phyloP scores from a whole-genome alignment of 192 early-diverging fungal genomes.

The Mortierella alpina region DNA sequence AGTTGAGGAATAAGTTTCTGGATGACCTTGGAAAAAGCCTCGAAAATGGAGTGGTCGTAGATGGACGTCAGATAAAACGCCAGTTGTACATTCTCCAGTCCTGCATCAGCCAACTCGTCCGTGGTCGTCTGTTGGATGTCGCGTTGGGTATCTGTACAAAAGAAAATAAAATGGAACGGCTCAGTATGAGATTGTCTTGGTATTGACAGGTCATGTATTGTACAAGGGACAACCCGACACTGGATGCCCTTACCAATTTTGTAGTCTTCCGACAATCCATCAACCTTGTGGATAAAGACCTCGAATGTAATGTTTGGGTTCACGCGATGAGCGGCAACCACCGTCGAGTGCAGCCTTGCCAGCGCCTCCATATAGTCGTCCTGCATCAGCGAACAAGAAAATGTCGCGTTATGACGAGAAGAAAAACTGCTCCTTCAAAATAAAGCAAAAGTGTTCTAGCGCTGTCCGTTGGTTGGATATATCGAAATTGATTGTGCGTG shows the following conservation, averaged over 20 bases:
- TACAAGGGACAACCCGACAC: background rate
- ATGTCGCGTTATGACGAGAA: background rate
- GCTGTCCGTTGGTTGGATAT: background rate
- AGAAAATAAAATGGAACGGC: background rate
- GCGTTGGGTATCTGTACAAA: conserved; percentile 82
- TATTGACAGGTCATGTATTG: background rate
- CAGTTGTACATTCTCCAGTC: conserved; percentile 80
- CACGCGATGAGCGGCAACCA: conserved; percentile 78
- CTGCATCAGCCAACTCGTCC: conserved; percentile 85
- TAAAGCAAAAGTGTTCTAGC: background rate
- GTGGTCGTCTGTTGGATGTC: conserved; percentile 93
- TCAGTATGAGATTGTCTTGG: background rate
- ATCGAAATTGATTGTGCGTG: background rate
- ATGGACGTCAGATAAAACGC: conserved; percentile 92
- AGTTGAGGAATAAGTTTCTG: conserved; percentile 90
- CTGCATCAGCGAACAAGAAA: conserved; percentile 27
- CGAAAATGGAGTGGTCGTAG: conserved; percentile 93
- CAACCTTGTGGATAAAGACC: conserved; percentile 97
- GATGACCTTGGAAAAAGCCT: conserved; percentile 94
- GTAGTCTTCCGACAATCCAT: conserved; percentile 94
- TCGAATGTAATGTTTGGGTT: conserved; percentile 92
- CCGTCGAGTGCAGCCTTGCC: conserved; percentile 74
- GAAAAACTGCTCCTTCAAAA: background rate
- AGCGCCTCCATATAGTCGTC: conserved; percentile 89
- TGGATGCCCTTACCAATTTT: conserved; percentile 76